Percentiles rank a stretch among this genome's conserved stretches.
phyloP scores from a whole-genome alignment of 305 asterid species.

The Solanum hybrid region DNA sequence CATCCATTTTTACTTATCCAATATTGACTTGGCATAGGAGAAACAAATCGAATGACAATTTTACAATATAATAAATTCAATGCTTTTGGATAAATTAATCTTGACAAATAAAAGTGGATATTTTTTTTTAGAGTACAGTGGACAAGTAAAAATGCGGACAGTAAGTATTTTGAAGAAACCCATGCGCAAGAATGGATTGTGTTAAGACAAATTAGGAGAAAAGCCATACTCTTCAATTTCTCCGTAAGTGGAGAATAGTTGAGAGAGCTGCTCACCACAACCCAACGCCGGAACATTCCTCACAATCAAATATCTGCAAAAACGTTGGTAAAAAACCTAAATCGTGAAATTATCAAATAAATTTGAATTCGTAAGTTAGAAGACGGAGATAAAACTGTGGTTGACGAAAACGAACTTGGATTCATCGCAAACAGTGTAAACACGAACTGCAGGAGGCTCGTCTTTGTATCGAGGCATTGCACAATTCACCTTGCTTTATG shows the following conservation, averaged over 20 bases:
- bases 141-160: background rate
- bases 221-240: constrained; percentile 49
- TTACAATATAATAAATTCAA: background rate
- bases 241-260: constrained; percentile 54
- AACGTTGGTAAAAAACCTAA: background rate
- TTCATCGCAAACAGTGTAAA: constrained; percentile 89
- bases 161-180: background rate
- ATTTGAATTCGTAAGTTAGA: background rate
- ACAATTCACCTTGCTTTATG: background rate
- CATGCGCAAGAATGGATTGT: background rate
- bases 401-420: constrained; percentile 40
- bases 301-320: constrained; percentile 58
- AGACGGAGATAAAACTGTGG: background rate
- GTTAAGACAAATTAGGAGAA: background rate
- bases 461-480: constrained; percentile 58
- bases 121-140: too few relatives aligned
- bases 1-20: background rate
- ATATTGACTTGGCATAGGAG: background rate
- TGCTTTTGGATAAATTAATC: too few relatives aligned
- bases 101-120: background rate
- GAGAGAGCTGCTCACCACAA: constrained; percentile 65
- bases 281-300: constrained; percentile 88
- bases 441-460: constrained; percentile 62
- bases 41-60: background rate
- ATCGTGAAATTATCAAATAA: background rate